Evolutionary conservation across 805 yeast genomes (phyloP).

Genomic region (Maudiozyma turicensis): DNA sequence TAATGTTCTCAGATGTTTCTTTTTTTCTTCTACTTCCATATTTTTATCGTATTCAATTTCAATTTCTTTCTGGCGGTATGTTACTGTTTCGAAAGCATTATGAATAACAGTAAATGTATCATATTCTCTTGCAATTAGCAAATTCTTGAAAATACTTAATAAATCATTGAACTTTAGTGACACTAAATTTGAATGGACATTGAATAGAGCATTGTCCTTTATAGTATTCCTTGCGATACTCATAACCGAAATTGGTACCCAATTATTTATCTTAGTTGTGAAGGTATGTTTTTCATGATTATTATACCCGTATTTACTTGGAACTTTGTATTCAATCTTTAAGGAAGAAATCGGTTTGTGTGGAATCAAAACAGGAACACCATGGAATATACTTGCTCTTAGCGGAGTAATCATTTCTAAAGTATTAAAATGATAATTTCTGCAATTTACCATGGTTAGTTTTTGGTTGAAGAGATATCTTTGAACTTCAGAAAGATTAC

Average conservation of each 20-base stretch:
- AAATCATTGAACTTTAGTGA: constrained; percentile 14
- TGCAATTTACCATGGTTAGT: constrained; percentile 39
- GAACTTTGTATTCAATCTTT: constrained; percentile 39
- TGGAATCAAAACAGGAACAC: constrained; percentile 53
- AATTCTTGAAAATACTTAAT: constrained; percentile 12
- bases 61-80: constrained; percentile 22
- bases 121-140: constrained; percentile 9
- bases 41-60: constrained; percentile 17
- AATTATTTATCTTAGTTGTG: constrained; percentile 44
- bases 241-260: constrained; percentile 34
- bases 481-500: constrained; percentile 23
- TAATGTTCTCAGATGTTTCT: constrained; percentile 7
- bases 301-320: constrained; percentile 26
- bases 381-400: constrained; percentile 43
- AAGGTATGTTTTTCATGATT: constrained; percentile 36
- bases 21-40: constrained; percentile 9
- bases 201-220: constrained; percentile 5
- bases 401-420: constrained; percentile 46
- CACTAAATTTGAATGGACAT: constrained; percentile 9
- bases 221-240: constrained; percentile 12
- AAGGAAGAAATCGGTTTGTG: constrained; percentile 34
- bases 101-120: constrained; percentile 12
- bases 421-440: constrained; percentile 49
- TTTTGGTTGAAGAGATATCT: constrained; percentile 28
- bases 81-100: constrained; percentile 14